Evolutionary conservation across 2,329 filamentous ascomycete species (phyloP).

Genomic region (Claviceps sorghi): DNA sequence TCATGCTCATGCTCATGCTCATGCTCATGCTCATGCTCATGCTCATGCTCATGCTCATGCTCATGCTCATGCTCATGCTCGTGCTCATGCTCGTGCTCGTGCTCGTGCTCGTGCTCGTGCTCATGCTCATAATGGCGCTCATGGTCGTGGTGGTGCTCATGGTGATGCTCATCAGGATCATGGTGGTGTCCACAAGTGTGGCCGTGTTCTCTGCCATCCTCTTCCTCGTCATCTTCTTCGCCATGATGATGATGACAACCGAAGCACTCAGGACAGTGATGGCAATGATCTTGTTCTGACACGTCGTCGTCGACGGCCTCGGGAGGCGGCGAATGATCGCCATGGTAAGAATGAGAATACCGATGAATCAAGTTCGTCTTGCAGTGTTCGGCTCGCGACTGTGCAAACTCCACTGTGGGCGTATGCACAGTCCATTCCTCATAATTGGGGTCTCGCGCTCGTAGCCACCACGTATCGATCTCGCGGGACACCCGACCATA

Average conservation of each 20-base stretch:
- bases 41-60: slow-evolving; percentile 24
- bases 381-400: slow-evolving; percentile 41
- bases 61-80: slow-evolving; percentile 9
- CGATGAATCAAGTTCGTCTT: slow-evolving; percentile 44
- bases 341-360: slow-evolving; percentile 31
- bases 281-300: slow-evolving; percentile 23
- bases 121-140: slow-evolving; percentile 9
- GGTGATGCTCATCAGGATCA: slow-evolving; percentile 24
- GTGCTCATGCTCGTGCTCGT: slow-evolving; percentile 17
- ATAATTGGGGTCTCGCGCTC: slow-evolving; percentile 44
- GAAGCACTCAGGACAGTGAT: slow-evolving; percentile 18
- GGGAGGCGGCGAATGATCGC: slow-evolving; percentile 24
- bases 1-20: slow-evolving; percentile 20
- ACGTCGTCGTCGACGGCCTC: slow-evolving; percentile 24
- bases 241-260: slow-evolving; percentile 18
- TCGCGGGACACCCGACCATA: slow-evolving; percentile 50
- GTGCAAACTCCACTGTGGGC: slow-evolving; percentile 45
- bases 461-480: slow-evolving; percentile 51
- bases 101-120: slow-evolving; percentile 22
- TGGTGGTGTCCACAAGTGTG: slow-evolving; percentile 9
- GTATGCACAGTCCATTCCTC: slow-evolving; percentile 44
- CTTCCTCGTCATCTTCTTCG: slow-evolving; percentile 10
- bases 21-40: slow-evolving; percentile 18
- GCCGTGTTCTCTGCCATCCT: slow-evolving; percentile 9
- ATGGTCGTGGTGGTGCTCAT: slow-evolving; percentile 14